Evolutionary conservation across 768 basidiomycete genomes (phyloP), one percentile per base, ranked within the genome.

Genomic region (Rhodotorula kratochvilovae): DNA sequence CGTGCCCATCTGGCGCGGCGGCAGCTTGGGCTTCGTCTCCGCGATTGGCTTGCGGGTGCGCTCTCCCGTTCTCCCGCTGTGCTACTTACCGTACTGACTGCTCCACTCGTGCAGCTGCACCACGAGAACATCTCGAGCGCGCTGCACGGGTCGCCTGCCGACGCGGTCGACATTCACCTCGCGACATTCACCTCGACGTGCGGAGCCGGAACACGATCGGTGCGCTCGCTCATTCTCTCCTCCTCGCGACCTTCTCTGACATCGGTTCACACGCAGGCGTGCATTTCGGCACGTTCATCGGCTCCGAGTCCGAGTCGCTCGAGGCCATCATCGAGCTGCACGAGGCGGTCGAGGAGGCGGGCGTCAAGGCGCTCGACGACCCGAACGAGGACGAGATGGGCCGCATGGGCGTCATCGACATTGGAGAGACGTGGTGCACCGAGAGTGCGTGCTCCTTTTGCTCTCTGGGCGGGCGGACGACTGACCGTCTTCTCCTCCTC

Each of bases 221-320:
- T 71, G 13, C 61, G 63, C 46, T n/a, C 51, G 13, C 12, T 7
- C 25, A 7, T 35, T 33, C 33, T 27, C 36, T 35, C 27, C 33
- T n/a, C 46, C 23, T 12, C 17, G 54, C 43, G 33, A 12, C 25
- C 29, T 23, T 64, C 50, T 25, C 53, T 53, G 5, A 29, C 53
- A 53, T 2, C 2, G 13, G 12, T 13, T n/a, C 13, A 25, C 5
- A 16, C 13, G 25, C 56, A 69, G 72, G 66, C 21, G 83, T 84
- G 79, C 83, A 84, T 71, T 83, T 84, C 67, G 83, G 80, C 36
- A 84, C 83, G 25, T 84, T 84, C 69, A 81, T 81, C 48, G 83
- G 83, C 1, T 78, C 79, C 61, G 81, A 83, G 53, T 77, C 78
- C 36, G 83, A 84, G 68, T 82, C 82, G 69, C 67, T 81, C 48